These are phyloP conservation scores for Penicillium egyptiacum DNA, from an alignment of 495 filamentous ascomycete species.

Conservation along the genomic window DNA sequence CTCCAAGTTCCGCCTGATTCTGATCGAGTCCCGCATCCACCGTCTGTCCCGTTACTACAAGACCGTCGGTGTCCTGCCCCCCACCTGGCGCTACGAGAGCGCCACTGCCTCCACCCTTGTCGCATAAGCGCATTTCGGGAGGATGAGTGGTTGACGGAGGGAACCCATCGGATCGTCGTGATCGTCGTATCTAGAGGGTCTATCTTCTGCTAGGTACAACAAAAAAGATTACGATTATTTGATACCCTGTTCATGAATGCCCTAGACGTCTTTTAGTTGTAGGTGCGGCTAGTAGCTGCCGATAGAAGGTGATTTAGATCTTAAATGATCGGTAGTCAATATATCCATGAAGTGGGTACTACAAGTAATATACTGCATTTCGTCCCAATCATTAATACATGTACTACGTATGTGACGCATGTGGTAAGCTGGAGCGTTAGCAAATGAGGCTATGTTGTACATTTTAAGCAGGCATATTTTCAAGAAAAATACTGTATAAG, in stretches of 20 bases:
- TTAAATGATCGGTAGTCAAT: not conserved
- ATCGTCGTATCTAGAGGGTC: constrained; percentile 16
- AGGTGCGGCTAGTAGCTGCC: not conserved
- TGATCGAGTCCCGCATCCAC: constrained; percentile 99
- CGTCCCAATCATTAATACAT: not conserved
- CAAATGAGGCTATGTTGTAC: not conserved
- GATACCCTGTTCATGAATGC: constrained; percentile 24
- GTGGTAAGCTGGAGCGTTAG: not conserved
- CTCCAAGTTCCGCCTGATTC: constrained; percentile 99
- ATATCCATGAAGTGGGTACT: not conserved
- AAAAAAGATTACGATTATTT: constrained; percentile 36
- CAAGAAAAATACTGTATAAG: not conserved
- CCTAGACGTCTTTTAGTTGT: constrained; percentile 5
- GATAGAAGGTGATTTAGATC: not conserved
- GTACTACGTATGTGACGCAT: not conserved
- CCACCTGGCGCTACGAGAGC: constrained; percentile 96
- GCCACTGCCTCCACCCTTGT: constrained; percentile 57
- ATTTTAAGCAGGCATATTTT: not conserved
- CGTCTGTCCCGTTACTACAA: constrained; percentile 98
- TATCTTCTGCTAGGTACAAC: constrained; percentile 28
- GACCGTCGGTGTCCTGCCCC: constrained; percentile 95
- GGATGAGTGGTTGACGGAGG: constrained; percentile 27
- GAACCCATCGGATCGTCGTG: constrained; percentile 15
- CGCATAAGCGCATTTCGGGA: constrained; percentile 40
- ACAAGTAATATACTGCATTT: not conserved